These are phyloP conservation scores for Xylariaceae sp. DNA, from an alignment of 2,329 filamentous ascomycete genomes.

Conservation along the genomic window DNA sequence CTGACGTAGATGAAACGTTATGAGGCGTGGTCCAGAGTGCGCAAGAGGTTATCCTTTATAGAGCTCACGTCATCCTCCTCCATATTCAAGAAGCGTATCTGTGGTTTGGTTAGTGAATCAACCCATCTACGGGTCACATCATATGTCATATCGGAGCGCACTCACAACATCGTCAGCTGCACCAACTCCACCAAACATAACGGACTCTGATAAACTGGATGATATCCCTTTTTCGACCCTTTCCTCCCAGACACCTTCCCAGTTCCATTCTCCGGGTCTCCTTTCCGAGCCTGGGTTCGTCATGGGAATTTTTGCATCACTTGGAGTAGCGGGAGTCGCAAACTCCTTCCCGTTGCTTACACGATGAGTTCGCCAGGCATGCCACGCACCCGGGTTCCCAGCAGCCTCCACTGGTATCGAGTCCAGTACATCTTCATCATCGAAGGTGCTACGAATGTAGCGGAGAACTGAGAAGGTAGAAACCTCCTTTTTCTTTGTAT, in stretches of 20 bases:
- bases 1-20: slow-evolving; percentile 21
- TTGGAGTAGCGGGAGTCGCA: slow-evolving; percentile 10
- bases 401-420: slow-evolving; percentile 79
- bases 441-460: slow-evolving; percentile 84
- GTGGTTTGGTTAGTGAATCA: slow-evolving; percentile 15
- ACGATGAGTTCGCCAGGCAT: slow-evolving; percentile 84
- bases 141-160: slow-evolving; percentile 25
- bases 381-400: slow-evolving; percentile 90
- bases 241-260: slow-evolving; percentile 96
- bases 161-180: slow-evolving; percentile 75
- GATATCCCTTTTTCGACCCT: slow-evolving; percentile 81
- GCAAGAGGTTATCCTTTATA: slow-evolving; percentile 63
- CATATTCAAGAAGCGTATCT: slow-evolving; percentile 72
- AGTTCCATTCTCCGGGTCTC: slow-evolving; percentile 88
- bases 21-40: slow-evolving; percentile 50
- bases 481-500: slow-evolving; percentile 50
- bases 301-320: slow-evolving; percentile 30
- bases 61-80: slow-evolving; percentile 63
- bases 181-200: slow-evolving; percentile 72
- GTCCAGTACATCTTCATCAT: slow-evolving; percentile 78
- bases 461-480: slow-evolving; percentile 73
- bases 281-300: slow-evolving; percentile 43
- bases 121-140: not conserved
- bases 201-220: slow-evolving; percentile 77
- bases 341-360: slow-evolving; percentile 53